phyloP scores from a whole-genome alignment of 805 yeast genomes.

The Monosporozyma servazzii region DNA sequence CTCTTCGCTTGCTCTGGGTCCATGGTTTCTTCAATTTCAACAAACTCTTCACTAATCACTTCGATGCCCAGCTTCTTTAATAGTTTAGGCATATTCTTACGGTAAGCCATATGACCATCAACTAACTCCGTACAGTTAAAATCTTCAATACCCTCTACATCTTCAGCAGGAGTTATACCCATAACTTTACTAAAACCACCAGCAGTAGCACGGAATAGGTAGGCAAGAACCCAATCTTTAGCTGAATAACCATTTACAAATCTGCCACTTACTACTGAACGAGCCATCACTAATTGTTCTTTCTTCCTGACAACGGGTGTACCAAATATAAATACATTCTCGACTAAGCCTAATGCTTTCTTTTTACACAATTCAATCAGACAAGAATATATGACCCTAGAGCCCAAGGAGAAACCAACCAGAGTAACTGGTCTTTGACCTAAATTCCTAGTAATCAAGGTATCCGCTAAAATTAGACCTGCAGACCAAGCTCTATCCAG shows the following conservation, averaged over 20 bases:
- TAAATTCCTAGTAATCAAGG: constrained; percentile 73
- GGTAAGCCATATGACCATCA: constrained; percentile 96
- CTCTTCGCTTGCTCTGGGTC: constrained; percentile 81
- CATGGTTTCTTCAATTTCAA: constrained; percentile 85
- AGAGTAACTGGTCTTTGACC: constrained; percentile 89
- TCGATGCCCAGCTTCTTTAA: constrained; percentile 64
- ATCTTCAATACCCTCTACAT: constrained; percentile 62
- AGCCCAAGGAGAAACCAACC: constrained; percentile 89
- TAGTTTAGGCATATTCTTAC: constrained; percentile 84
- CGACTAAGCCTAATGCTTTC: constrained; percentile 82
- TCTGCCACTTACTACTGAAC: constrained; percentile 81
- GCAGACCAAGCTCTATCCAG: constrained; percentile 96
- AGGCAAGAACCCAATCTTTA: constrained; percentile 94
- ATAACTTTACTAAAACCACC: constrained; percentile 91
- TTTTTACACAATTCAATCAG: constrained; percentile 73
- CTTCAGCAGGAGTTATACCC: constrained; percentile 72
- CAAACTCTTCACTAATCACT: constrained; percentile 80
- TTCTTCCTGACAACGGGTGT: constrained; percentile 72
- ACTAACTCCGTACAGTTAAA: constrained; percentile 79
- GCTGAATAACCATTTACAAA: constrained; percentile 85
- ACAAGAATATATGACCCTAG: constrained; percentile 86
- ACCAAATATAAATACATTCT: constrained; percentile 81
- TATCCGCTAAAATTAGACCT: constrained; percentile 84
- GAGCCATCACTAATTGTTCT: constrained; percentile 69
- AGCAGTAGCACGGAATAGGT: constrained; percentile 87